Evolutionary conservation across 176 grass and related monocot species (phyloP).

Genomic region (Cenchrus fungigraminus): DNA sequence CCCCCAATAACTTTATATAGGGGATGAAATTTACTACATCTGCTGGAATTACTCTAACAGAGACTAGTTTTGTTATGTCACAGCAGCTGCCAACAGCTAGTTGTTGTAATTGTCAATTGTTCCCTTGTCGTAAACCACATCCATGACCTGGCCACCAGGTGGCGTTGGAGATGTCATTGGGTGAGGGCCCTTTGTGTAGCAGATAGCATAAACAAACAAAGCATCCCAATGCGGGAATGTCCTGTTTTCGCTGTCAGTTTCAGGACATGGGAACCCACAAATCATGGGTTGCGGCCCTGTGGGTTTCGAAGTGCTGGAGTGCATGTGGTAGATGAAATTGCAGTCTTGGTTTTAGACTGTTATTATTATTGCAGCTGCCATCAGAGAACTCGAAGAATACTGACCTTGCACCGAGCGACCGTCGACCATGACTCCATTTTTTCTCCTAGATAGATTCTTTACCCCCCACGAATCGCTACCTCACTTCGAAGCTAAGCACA

Average conservation of each 20-base stretch:
- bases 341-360: background rate
- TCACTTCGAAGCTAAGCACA: constrained; percentile 15
- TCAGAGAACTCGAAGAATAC: background rate
- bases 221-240: background rate
- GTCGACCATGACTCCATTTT: background rate
- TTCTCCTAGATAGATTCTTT: background rate
- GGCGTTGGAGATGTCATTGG: background rate
- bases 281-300: background rate
- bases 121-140: background rate
- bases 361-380: no score
- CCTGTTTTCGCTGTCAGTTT: background rate
- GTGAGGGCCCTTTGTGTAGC: background rate
- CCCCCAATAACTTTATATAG: no score
- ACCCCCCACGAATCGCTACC: constrained; percentile 14
- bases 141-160: background rate
- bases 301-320: no score
- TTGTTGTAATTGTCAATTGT: no score
- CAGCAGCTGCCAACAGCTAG: background rate
- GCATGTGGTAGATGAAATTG: background rate
- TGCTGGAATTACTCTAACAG: no score
- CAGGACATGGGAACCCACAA: background rate
- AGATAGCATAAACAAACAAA: constrained; percentile 15
- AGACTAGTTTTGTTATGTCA: constrained; percentile 2
- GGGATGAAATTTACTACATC: no score
- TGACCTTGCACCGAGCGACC: background rate